These are phyloP conservation scores for Lavandula angustifolia DNA, from an alignment of 257 asterid species.

Conservation along the genomic window DNA sequence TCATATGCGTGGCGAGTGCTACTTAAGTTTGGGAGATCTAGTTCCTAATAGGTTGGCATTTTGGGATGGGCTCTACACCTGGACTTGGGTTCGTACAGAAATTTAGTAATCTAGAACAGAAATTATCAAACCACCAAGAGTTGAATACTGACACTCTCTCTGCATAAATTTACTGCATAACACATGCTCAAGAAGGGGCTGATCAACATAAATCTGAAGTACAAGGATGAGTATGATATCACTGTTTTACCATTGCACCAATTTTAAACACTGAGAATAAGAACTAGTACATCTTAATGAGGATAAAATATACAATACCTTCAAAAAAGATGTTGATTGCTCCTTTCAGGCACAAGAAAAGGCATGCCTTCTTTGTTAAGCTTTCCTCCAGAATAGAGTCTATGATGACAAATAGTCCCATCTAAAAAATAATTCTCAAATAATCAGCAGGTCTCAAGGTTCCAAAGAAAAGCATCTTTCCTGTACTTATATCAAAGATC, in stretches of 20 bases:
- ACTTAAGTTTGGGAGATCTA: too few species aligned
- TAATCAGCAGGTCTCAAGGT: conserved; percentile 28
- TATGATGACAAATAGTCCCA: conserved; percentile 27
- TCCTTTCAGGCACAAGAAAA: conserved; percentile 27
- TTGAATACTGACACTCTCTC: conserved; percentile 1
- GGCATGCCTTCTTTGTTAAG: conserved; percentile 15
- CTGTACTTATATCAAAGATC: conserved; percentile 31
- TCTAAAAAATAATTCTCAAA: conserved; percentile 25
- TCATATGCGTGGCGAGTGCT: too few species aligned
- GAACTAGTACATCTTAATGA: conserved; percentile 6
- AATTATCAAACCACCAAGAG: conserved; percentile 13
- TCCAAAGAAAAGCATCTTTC: conserved; percentile 36
- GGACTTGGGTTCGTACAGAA: too few species aligned
- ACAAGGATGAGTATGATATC: conserved; percentile 6
- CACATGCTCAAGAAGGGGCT: not conserved
- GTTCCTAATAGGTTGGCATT: too few species aligned
- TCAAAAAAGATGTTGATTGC: conserved; percentile 23
- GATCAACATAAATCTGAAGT: not conserved
- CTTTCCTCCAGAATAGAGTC: conserved; percentile 29
- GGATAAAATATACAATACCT: conserved; percentile 34
- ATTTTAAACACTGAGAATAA: not conserved
- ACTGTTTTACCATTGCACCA: not conserved
- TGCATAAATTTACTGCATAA: conserved; percentile 4
- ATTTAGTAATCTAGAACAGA: not conserved
- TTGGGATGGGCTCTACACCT: too few species aligned